Conservation (phyloP, 2,329 filamentous ascomycete species). For the Mycosphaerella arachidis region DNA sequence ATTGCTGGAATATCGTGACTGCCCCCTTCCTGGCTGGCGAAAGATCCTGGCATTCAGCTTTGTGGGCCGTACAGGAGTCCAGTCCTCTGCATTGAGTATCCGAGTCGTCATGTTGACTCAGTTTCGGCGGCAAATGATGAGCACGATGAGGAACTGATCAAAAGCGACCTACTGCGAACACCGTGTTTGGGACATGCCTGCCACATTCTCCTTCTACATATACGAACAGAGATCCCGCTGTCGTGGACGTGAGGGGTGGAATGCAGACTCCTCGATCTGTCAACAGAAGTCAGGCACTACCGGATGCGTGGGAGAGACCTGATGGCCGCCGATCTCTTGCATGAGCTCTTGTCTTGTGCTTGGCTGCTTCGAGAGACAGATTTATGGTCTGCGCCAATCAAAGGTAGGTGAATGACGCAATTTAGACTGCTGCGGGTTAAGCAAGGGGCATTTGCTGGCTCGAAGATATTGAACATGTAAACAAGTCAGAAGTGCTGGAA, state of each 20-base stretch:
- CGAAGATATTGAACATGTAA: conserved; percentile 17
- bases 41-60: conserved; percentile 10
- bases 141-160: not conserved
- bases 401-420: not conserved
- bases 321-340: conserved; percentile 4
- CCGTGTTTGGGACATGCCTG: conserved; percentile 9
- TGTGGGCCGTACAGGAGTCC: conserved; percentile 12
- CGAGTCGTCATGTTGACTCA: conserved; percentile 11
- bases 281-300: conserved; percentile 24
- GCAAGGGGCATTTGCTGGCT: conserved; percentile 17
- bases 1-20: conserved; percentile 7
- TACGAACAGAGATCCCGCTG: conserved; percentile 3
- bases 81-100: conserved; percentile 14
- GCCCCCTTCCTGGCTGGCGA: conserved; percentile 16
- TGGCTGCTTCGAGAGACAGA: conserved; percentile 2
- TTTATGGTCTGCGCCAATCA: conserved; percentile 3
- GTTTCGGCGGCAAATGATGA: not conserved
- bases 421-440: conserved; percentile 2
- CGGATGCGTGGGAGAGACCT: conserved; percentile 7
- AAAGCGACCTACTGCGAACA: conserved; percentile 8
- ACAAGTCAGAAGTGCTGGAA: conserved; percentile 7
- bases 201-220: conserved; percentile 11
- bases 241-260: conserved; percentile 27
- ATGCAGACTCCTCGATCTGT: conserved; percentile 26
- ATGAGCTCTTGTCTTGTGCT: conserved; percentile 4